Evolutionary conservation across 2,329 filamentous ascomycete species (phyloP).

Genomic region (Orbilia blumenaviensis): DNA sequence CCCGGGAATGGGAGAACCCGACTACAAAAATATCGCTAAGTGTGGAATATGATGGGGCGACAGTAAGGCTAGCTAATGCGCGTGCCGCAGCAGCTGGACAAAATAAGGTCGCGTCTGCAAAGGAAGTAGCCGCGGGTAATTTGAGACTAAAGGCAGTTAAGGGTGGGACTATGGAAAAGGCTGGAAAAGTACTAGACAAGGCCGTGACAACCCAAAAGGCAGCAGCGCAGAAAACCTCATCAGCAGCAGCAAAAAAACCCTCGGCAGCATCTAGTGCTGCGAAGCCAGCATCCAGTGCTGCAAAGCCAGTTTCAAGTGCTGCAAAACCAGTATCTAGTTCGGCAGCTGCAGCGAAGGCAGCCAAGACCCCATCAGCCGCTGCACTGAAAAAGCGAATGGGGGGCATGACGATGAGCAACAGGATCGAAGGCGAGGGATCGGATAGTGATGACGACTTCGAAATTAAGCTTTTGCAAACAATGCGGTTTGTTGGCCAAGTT

Average conservation of each 20-base stretch:
- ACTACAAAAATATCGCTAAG: constrained; percentile 62
- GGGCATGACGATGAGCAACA: constrained; percentile 60
- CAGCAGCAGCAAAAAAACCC: not conserved
- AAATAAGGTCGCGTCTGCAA: constrained; percentile 1
- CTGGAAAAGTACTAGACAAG: not conserved
- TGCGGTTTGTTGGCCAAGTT: constrained; percentile 75
- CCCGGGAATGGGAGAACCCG: constrained; percentile 63
- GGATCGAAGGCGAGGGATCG: constrained; percentile 54
- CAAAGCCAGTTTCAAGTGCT: not conserved
- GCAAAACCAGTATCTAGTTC: not conserved
- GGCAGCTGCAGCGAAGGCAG: constrained; percentile 5
- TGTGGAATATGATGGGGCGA: constrained; percentile 62
- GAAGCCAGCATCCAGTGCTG: not conserved
- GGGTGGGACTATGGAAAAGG: not conserved
- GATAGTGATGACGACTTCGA: constrained; percentile 53
- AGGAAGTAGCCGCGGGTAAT: not conserved
- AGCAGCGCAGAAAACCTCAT: not conserved
- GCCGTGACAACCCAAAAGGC: not conserved
- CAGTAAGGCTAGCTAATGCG: constrained; percentile 61
- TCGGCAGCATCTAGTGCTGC: not conserved
- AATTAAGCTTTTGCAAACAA: constrained; percentile 66
- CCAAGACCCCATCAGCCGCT: constrained; percentile 40
- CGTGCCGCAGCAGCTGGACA: constrained; percentile 53
- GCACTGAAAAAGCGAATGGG: constrained; percentile 58
- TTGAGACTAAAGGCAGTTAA: not conserved